Evolutionary conservation across 78 protist species (phyloP).

Genomic region (Dictyostelium firmibasis): DNA sequence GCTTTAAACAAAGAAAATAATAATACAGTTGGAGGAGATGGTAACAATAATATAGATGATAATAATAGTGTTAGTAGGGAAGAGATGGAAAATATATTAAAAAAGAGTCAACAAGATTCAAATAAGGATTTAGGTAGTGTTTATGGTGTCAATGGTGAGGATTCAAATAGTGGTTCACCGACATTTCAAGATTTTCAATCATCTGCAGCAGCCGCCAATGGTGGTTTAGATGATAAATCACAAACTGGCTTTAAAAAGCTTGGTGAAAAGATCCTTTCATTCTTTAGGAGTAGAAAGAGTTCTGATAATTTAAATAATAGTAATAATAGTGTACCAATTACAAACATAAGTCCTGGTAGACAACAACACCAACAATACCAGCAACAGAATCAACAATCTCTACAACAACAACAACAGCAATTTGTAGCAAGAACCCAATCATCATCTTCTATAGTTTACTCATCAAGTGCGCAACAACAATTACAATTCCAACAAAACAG

Average conservation of each 20-base stretch:
- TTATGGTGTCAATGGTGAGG: neutral
- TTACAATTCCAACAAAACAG: neutral
- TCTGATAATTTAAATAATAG: neutral
- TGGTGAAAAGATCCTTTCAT: constrained; percentile 4
- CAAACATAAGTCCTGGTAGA: constrained; percentile 2
- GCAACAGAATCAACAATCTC: neutral
- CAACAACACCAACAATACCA: neutral
- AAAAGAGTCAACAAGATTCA: neutral
- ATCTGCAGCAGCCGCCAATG: neutral
- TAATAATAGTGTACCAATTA: neutral
- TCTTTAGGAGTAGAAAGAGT: constrained; percentile 12
- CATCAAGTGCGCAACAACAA: constrained; percentile 9
- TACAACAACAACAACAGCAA: neutral
- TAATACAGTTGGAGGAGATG: neutral
- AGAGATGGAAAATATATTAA: neutral
- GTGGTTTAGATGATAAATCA: neutral
- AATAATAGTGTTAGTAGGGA: constrained; percentile 6
- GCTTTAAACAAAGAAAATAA: neutral
- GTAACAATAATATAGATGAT: neutral
- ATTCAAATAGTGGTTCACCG: constrained; percentile 3
- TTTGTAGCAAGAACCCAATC: neutral
- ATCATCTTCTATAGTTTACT: neutral
- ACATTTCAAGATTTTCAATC: neutral
- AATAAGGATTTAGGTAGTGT: neutral
- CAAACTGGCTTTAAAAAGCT: neutral